phyloP scores from a whole-genome alignment of 2,329 filamentous ascomycete genomes.

The Ascocoryne sarcoides region DNA sequence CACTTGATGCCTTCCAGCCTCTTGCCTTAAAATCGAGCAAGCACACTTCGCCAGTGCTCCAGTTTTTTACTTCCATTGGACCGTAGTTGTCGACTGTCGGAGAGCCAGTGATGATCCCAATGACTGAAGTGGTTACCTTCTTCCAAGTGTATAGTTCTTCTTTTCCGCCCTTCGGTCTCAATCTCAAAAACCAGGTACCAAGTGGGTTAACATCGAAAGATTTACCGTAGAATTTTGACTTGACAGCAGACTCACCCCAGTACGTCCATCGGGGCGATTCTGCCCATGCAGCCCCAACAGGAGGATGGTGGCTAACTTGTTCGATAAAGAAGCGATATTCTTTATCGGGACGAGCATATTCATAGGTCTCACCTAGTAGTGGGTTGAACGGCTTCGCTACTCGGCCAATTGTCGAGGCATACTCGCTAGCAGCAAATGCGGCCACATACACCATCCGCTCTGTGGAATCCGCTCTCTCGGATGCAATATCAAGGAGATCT shows the following conservation, averaged over 20 bases:
- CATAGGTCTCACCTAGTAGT: slow-evolving; percentile 89
- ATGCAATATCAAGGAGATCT: slow-evolving; percentile 81
- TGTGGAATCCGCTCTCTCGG: slow-evolving; percentile 74
- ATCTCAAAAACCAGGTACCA: slow-evolving; percentile 89
- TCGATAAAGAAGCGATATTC: slow-evolving; percentile 98
- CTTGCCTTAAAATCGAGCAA: slow-evolving; percentile 87
- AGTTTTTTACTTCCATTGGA: slow-evolving; percentile 94
- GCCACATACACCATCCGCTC: slow-evolving; percentile 92
- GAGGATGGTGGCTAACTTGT: slow-evolving; percentile 95
- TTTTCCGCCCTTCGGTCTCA: slow-evolving; percentile 69
- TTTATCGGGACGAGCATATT: slow-evolving; percentile 92
- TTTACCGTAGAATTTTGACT: slow-evolving; percentile 94
- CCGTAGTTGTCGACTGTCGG: slow-evolving; percentile 98
- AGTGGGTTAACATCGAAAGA: slow-evolving; percentile 96
- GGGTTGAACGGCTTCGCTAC: slow-evolving; percentile 99
- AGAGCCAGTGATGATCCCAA: slow-evolving; percentile 95
- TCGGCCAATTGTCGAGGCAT: slow-evolving; percentile 91
- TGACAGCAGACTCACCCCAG: slow-evolving; percentile 90
- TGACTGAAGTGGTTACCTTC: slow-evolving; percentile 95
- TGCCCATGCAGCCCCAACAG: slow-evolving; percentile 85
- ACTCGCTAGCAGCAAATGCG: slow-evolving; percentile 92
- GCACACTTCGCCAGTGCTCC: slow-evolving; percentile 88
- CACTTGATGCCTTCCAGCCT: slow-evolving; percentile 90
- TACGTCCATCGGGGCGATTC: slow-evolving; percentile 95
- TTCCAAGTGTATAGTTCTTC: slow-evolving; percentile 97